phyloP scores from a whole-genome alignment of 2,329 filamentous ascomycete genomes.

The Colletotrichum eleusines region DNA sequence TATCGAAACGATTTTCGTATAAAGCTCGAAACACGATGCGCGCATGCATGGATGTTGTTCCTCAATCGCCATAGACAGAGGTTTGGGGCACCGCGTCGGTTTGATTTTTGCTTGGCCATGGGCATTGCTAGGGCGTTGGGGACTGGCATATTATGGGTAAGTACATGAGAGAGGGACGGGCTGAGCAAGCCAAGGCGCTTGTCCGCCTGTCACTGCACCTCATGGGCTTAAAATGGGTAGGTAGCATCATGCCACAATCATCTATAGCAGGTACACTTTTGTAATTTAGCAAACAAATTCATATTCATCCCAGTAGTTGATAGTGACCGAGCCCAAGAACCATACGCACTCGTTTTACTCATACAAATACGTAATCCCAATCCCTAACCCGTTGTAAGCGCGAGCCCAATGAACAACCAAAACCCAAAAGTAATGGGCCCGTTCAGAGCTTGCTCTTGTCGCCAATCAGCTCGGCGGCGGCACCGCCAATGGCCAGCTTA shows the following conservation, averaged over 20 bases:
- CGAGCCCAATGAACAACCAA: not conserved
- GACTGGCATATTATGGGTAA: not conserved
- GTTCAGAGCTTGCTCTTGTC: slow-evolving; percentile 48
- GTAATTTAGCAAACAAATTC: slow-evolving; percentile 14
- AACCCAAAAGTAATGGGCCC: not conserved
- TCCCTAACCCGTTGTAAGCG: no score
- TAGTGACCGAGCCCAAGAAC: not conserved
- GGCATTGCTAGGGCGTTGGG: slow-evolving; percentile 4
- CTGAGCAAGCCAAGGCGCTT: not conserved
- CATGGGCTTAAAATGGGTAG: not conserved
- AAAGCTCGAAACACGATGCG: slow-evolving; percentile 20
- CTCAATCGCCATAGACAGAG: not conserved
- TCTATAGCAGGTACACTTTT: slow-evolving; percentile 4
- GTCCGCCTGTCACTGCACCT: not conserved
- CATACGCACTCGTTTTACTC: slow-evolving; percentile 4
- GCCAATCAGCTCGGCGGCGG: slow-evolving; percentile 78
- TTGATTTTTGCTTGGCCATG: not conserved
- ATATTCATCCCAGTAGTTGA: not conserved
- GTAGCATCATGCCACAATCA: not conserved
- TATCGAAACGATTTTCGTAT: slow-evolving; percentile 59
- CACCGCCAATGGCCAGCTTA: slow-evolving; percentile 86
- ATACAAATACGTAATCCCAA: not conserved
- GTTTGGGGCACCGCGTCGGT: not conserved
- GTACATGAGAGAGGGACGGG: not conserved
- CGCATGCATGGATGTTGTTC: not conserved